Evolutionary conservation across 352 stramenopile species (phyloP), one percentile per base, ranked within the genome.

Genomic region (Phytophthora crassamura): DNA sequence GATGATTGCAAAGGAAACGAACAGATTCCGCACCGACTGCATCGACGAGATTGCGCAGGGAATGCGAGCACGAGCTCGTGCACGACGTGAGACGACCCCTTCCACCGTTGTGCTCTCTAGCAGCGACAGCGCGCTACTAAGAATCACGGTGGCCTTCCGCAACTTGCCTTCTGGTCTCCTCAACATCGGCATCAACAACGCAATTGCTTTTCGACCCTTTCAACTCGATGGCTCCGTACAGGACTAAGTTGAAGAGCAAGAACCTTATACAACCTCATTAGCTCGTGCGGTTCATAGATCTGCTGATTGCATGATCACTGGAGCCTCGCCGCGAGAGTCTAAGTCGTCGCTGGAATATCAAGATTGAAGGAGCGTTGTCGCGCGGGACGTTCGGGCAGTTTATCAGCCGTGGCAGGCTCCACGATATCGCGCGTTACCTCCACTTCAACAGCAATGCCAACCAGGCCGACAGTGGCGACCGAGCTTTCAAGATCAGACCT

Each of bases 361-460:
- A 48, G 14, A 16, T 41, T 2, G 55, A 63, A 10, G 55, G 55
- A 2, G 55, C 34, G 0, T n/a, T 55, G 20, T 36, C 55, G 4
- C 15, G 43, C 4, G 43, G 35, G 0, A 55, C 55, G 10, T 63
- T 63, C 6, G 42, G 34, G 2, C 41, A 61, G 33, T 61, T 61
- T 10, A 11, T 61, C 7, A 45, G 53, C 14, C 41, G 41, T 2
- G 41, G 46, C 41, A 40, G 36, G 0, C 52, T 61, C 7, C 33
- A 63, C 1, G 55, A 63, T 5, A 63, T 63, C 7, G 22, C 43
- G n/a, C 32, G 18, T 1, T 63, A 15, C 10, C 5, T 63, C 2
- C 54, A 63, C 28, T 63, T 55, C 43, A 48, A 63, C n/a, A 35
- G 41, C 35, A 63, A 55, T 7, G 14, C 8, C 14, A 28, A 42